Conservation (phyloP, 2,329 filamentous ascomycete species). For the Fusarium multiceps region DNA sequence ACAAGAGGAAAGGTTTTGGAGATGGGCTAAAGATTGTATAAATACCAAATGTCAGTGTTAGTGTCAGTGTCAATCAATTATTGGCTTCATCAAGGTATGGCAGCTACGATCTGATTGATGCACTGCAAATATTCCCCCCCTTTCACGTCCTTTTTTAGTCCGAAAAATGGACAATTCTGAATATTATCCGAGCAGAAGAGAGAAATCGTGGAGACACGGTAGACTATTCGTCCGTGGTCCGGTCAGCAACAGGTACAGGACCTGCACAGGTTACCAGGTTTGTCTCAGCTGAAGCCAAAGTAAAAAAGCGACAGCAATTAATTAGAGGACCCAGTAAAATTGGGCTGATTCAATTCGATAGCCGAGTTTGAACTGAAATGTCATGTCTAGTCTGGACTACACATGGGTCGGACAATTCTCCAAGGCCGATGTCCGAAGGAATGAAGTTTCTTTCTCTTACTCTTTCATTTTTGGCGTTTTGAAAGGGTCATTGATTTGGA, state of each 20-base stretch:
- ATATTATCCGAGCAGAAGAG: slow-evolving; percentile 4
- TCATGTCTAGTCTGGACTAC: slow-evolving; percentile 10
- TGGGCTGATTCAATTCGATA: slow-evolving; percentile 25
- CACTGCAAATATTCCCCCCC: not conserved
- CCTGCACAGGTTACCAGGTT: too few relatives aligned
- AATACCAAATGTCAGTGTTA: slow-evolving; percentile 3
- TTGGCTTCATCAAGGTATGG: not conserved
- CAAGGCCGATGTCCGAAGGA: slow-evolving; percentile 48
- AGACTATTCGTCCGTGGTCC: slow-evolving; percentile 28
- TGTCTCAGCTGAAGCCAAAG: not conserved
- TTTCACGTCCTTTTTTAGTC: not conserved
- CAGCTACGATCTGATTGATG: not conserved
- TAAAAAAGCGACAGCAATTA: not conserved
- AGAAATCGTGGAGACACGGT: slow-evolving; percentile 15
- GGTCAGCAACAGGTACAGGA: not conserved
- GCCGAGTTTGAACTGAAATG: slow-evolving; percentile 11
- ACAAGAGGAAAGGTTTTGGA: not conserved
- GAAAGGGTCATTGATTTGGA: slow-evolving; percentile 32
- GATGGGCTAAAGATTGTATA: slow-evolving; percentile 13
- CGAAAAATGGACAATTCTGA: slow-evolving; percentile 1
- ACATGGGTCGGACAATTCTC: slow-evolving; percentile 39
- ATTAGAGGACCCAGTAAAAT: slow-evolving; percentile 5
- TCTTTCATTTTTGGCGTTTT: not conserved
- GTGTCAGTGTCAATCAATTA: slow-evolving; percentile 7
- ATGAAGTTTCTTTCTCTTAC: not conserved